These are phyloP conservation scores for Candida albicans DNA, from an alignment of 1,139 yeast species.

Conservation along the genomic window DNA sequence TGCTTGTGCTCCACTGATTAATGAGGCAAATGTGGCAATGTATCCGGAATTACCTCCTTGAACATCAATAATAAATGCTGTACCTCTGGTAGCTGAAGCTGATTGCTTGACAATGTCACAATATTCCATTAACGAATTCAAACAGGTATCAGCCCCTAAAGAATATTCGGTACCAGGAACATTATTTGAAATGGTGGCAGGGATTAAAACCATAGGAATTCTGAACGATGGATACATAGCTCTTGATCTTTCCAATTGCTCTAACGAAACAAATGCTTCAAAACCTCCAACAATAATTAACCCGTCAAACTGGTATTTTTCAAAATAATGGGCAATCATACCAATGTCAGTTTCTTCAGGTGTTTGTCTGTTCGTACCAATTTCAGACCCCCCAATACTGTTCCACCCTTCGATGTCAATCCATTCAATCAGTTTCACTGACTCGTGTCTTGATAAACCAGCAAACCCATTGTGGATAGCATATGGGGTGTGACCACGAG, in stretches of 20 bases:
- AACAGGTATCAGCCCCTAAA: conserved; percentile 75
- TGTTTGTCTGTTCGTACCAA: conserved; percentile 75
- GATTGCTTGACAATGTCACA: conserved; percentile 79
- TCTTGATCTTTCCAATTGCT: conserved; percentile 66
- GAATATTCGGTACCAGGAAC: conserved; percentile 86
- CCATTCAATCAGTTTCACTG: conserved; percentile 64
- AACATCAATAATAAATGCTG: conserved; percentile 81
- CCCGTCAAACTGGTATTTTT: conserved; percentile 72
- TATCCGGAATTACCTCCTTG: conserved; percentile 86
- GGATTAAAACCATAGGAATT: conserved; percentile 76
- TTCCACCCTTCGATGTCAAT: conserved; percentile 73
- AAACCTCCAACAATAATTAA: conserved; percentile 76
- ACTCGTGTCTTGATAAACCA: conserved; percentile 75
- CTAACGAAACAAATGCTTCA: conserved; percentile 71
- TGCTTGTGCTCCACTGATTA: conserved; percentile 72
- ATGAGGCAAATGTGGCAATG: conserved; percentile 67
- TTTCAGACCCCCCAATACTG: conserved; percentile 75
- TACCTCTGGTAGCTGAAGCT: conserved; percentile 75
- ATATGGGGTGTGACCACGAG: conserved; percentile 70
- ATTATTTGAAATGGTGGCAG: conserved; percentile 81
- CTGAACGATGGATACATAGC: conserved; percentile 67
- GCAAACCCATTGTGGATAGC: conserved; percentile 77
- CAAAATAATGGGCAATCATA: conserved; percentile 73
- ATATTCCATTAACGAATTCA: conserved; percentile 70
- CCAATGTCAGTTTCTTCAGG: conserved; percentile 71